These are phyloP conservation scores for Talaromyces piceae DNA, from an alignment of 2,329 filamentous ascomycete genomes.

Conservation along the genomic window DNA sequence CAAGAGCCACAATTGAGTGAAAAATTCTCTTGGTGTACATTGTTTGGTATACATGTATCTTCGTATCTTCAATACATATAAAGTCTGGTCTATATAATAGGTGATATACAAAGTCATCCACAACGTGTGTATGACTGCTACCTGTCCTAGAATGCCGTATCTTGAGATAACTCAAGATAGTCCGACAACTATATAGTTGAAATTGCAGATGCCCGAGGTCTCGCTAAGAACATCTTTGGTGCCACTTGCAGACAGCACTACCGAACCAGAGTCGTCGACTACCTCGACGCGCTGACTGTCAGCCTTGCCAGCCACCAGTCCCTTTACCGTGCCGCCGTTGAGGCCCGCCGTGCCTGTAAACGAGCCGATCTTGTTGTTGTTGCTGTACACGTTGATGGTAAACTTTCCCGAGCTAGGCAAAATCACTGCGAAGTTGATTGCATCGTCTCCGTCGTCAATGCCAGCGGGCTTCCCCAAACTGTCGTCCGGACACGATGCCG, in stretches of 20 bases:
- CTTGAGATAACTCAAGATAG: slow-evolving; percentile 4
- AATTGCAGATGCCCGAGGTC: slow-evolving; percentile 10
- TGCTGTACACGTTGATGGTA: slow-evolving; percentile 12
- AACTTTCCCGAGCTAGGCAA: slow-evolving; percentile 1
- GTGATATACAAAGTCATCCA: background rate
- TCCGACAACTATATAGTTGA: slow-evolving; percentile 11
- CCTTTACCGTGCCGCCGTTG: slow-evolving; percentile 5
- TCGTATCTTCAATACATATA: background rate
- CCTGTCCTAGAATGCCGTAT: no score
- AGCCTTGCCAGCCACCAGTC: slow-evolving; percentile 9
- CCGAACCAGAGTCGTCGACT: slow-evolving; percentile 1
- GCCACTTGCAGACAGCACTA: slow-evolving; percentile 3
- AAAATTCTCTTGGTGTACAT: no score
- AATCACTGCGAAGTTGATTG: slow-evolving; percentile 10
- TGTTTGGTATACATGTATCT: no score
- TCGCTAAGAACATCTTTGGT: slow-evolving; percentile 9
- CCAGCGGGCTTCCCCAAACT: background rate
- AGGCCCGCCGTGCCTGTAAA: slow-evolving; percentile 3
- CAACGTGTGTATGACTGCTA: no score
- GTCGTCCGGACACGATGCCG: slow-evolving; percentile 5
- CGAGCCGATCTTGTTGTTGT: slow-evolving; percentile 7
- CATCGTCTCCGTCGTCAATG: slow-evolving; percentile 8
- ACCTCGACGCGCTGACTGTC: slow-evolving; percentile 10
- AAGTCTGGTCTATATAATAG: background rate
- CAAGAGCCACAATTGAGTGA: no score